phyloP scores from a whole-genome alignment of 2,329 filamentous ascomycete genomes.

The Neofusicoccum kwambonambiense region DNA sequence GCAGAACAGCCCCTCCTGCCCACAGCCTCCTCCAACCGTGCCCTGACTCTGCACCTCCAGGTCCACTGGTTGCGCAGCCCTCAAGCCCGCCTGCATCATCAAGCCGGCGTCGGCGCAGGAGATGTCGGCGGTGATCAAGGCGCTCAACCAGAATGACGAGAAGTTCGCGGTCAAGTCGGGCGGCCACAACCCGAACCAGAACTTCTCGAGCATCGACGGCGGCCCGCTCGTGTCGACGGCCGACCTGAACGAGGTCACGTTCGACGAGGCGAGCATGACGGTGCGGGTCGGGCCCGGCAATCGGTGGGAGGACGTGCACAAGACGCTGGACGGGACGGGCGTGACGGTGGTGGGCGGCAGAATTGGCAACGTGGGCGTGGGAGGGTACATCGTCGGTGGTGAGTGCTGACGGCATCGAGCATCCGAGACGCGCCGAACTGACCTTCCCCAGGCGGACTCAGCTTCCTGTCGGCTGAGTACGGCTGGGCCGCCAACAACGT shows the following conservation, averaged over 20 bases:
- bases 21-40: not conserved
- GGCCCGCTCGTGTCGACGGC: slow-evolving; percentile 48
- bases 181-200: slow-evolving; percentile 48
- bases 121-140: slow-evolving; percentile 53
- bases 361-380: slow-evolving; percentile 49
- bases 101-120: slow-evolving; percentile 39
- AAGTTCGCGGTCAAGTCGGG: slow-evolving; percentile 57
- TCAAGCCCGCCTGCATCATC: slow-evolving; percentile 33
- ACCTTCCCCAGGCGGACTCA: slow-evolving; percentile 26
- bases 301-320: slow-evolving; percentile 35
- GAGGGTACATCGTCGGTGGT: slow-evolving; percentile 48
- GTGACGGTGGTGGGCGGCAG: slow-evolving; percentile 48
- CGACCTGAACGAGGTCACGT: slow-evolving; percentile 31
- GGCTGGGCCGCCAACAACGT: slow-evolving; percentile 51
- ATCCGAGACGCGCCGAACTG: not conserved
- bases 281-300: slow-evolving; percentile 35
- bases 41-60: slow-evolving; percentile 5
- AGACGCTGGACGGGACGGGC: slow-evolving; percentile 36
- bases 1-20: no score
- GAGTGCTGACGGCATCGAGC: slow-evolving; percentile 21
- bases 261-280: slow-evolving; percentile 27
- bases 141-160: slow-evolving; percentile 42
- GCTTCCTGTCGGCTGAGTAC: slow-evolving; percentile 43
- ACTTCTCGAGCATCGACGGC: slow-evolving; percentile 46
- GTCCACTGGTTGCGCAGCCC: slow-evolving; percentile 32